A percentile compares a stretch with the other conserved stretches of the same genome.
These are phyloP conservation scores for Lactifluus subvellereus DNA, from an alignment of 768 basidiomycete species.

Conservation along the genomic window DNA sequence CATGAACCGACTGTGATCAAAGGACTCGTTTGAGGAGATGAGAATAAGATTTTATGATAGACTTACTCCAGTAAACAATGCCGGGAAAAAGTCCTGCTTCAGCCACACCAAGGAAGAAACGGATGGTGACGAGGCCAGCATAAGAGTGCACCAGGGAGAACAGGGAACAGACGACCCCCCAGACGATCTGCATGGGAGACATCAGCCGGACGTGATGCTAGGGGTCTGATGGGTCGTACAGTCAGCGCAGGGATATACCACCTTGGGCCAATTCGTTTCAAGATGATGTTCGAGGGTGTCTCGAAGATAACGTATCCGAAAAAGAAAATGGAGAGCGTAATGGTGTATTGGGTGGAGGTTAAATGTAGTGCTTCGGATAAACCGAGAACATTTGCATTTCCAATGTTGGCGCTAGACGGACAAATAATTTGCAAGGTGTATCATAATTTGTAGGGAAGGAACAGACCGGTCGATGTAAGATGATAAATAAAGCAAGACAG, in stretches of 20 bases:
- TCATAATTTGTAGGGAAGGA: neutral
- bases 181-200: neutral
- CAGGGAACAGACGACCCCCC: neutral
- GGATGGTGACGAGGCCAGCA: neutral
- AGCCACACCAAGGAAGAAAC: neutral
- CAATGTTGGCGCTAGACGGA: constrained; percentile 30
- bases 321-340: constrained; percentile 21
- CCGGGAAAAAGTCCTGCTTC: neutral
- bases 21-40: neutral
- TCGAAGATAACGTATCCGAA: constrained; percentile 24
- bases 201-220: neutral
- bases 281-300: neutral
- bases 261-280: neutral
- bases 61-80: neutral
- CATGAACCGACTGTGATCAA: neutral
- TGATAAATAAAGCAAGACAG: neutral
- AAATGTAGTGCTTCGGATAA: constrained; percentile 6
- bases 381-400: constrained; percentile 26
- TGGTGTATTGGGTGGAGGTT: constrained; percentile 20
- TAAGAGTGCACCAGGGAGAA: neutral
- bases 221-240: neutral
- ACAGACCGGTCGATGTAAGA: neutral
- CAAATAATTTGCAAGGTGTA: neutral
- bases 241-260: neutral
- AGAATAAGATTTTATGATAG: neutral